phyloP scores from a whole-genome alignment of 495 filamentous ascomycete species.

The Hypoxylon lenormandii region DNA sequence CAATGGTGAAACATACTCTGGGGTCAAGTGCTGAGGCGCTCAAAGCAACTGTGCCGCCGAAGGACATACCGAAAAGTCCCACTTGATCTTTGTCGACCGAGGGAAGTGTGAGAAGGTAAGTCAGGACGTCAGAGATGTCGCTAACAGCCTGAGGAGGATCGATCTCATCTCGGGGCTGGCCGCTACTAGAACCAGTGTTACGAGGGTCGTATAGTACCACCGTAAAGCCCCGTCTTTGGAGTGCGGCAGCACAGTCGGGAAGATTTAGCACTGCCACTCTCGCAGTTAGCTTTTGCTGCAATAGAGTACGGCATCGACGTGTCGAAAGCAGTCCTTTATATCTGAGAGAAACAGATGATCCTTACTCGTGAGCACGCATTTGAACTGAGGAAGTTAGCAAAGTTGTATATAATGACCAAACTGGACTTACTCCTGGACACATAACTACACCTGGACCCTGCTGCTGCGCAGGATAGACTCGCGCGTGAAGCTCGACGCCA shows the following conservation, averaged over 20 bases:
- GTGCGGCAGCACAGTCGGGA: conserved; percentile 54
- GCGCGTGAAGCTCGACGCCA: no score
- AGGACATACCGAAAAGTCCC: conserved; percentile 64
- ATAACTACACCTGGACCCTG: no score
- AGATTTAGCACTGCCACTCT: no score
- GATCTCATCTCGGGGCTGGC: conserved; percentile 57
- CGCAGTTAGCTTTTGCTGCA: conserved; percentile 53
- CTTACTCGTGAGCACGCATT: no score
- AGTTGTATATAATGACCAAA: no score
- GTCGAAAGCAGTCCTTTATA: no score
- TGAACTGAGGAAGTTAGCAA: no score
- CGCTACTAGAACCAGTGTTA: conserved; percentile 54
- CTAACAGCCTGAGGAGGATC: conserved; percentile 52
- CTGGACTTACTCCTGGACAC: no score
- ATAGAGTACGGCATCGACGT: no score
- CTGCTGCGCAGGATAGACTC: no score
- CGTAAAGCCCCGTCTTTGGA: conserved; percentile 54
- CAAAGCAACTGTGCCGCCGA: conserved; percentile 47
- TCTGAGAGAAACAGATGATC: no score
- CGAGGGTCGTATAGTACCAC: conserved; percentile 60
- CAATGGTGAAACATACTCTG: conserved; percentile 36
- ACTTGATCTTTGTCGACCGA: conserved; percentile 49
- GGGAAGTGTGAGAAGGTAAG: conserved; percentile 43
- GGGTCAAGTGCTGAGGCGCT: conserved; percentile 50
- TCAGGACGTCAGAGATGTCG: conserved; percentile 57